Evolutionary conservation across 768 basidiomycete genomes (phyloP).

Genomic region (Lactifluus volemus): DNA sequence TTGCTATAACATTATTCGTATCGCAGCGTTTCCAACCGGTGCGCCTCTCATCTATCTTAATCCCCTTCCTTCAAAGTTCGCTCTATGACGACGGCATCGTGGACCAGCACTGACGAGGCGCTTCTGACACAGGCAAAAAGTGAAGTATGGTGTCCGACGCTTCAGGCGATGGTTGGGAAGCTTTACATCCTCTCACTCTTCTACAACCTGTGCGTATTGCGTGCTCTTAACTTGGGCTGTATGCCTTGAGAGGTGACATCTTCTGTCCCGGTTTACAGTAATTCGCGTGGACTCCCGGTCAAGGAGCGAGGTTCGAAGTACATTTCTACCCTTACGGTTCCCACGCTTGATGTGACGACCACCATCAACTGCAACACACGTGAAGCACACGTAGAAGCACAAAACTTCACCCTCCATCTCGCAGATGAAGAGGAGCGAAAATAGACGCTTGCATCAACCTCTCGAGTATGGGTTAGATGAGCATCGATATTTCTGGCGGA

Average conservation of each 20-base stretch:
- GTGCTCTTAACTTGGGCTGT: not conserved
- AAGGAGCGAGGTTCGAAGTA: not conserved
- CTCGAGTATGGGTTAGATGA: not conserved
- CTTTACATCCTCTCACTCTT: constrained; percentile 3
- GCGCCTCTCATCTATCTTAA: not conserved
- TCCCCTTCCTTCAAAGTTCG: not conserved
- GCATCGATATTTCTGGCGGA: not conserved
- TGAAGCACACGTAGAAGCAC: not conserved
- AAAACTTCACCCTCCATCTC: not conserved
- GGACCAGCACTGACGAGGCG: not conserved
- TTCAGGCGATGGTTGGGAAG: constrained; percentile 1
- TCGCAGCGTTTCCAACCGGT: not conserved
- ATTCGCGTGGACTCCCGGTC: not conserved
- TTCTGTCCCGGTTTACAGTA: not conserved
- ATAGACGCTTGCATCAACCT: not conserved
- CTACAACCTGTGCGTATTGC: not conserved
- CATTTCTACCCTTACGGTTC: not conserved
- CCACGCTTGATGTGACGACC: not conserved
- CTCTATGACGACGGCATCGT: not conserved
- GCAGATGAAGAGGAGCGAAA: not conserved
- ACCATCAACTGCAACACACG: not conserved
- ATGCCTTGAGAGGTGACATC: constrained; percentile 17
- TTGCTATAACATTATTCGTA: not conserved
- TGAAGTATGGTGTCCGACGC: not conserved
- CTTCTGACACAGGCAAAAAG: not conserved